Conservation (phyloP, 192 early-diverging fungal species). For the Entrophospora sp. region DNA sequence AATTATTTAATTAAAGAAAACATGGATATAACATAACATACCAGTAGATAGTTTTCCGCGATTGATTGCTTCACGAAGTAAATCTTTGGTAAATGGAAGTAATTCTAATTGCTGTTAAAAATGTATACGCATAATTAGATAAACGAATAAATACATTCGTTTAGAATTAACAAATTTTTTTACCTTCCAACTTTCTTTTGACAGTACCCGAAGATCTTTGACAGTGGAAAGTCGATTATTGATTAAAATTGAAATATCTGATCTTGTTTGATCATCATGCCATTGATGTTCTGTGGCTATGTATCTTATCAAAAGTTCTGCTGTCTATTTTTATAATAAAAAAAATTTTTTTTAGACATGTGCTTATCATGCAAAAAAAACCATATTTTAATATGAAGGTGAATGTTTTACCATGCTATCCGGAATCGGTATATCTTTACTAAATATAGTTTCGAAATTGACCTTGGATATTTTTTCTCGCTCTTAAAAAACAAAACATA, state of each 20-base stretch:
- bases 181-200: slow-evolving; percentile 45
- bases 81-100: slow-evolving; percentile 10
- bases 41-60: not conserved
- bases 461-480: too few species aligned
- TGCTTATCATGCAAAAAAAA: too few species aligned
- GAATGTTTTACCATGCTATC: too few species aligned
- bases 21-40: too few species aligned
- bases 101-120: slow-evolving; percentile 1
- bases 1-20: too few species aligned
- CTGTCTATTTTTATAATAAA: too few species aligned
- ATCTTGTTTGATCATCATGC: slow-evolving; percentile 35
- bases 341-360: too few species aligned
- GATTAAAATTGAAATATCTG: slow-evolving; percentile 34
- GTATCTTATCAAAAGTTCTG: slow-evolving; percentile 37
- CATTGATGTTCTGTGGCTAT: slow-evolving; percentile 42
- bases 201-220: slow-evolving; percentile 38
- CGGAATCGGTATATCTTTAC: too few species aligned
- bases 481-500: too few species aligned
- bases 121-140: not conserved
- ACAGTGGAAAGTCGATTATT: slow-evolving; percentile 38
- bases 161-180: not conserved
- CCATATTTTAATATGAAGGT: too few species aligned
- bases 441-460: too few species aligned
- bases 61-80: not conserved
- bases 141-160: not conserved